Evolutionary conservation across 139 green algal genomes (phyloP).

Genomic region (Tetradesmus lagerheimii): DNA sequence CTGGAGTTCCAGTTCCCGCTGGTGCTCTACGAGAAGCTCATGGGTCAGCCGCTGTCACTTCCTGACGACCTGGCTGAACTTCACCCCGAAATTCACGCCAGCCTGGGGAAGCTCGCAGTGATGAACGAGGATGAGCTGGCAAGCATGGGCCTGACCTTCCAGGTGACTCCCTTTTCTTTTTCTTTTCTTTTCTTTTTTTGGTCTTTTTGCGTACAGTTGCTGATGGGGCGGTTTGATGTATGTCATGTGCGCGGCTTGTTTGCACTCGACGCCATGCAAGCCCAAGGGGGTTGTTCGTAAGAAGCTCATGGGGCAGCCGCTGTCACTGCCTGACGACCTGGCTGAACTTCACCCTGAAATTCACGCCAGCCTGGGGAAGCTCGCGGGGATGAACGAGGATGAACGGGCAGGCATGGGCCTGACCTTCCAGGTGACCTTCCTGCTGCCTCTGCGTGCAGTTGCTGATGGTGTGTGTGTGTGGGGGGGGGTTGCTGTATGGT

Average conservation of each 20-base stretch:
- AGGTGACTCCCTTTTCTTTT: no score
- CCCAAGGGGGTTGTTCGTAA: no score
- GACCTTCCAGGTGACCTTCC: no score
- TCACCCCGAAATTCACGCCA: slow-evolving; percentile 34
- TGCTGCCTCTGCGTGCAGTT: no score
- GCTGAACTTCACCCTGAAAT: slow-evolving; percentile 46
- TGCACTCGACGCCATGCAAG: no score
- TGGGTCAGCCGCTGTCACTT: slow-evolving; percentile 53
- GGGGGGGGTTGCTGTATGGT: no score
- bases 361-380: slow-evolving; percentile 53
- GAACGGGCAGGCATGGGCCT: slow-evolving; percentile 54
- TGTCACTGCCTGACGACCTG: slow-evolving; percentile 21
- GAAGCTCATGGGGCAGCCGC: slow-evolving; percentile 74
- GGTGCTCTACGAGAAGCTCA: slow-evolving; percentile 88
- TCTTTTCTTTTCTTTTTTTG: no score
- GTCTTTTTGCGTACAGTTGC: neutral
- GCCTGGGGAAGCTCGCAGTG: slow-evolving; percentile 61
- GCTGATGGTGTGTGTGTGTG: no score
- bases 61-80: slow-evolving; percentile 51
- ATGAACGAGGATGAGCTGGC: slow-evolving; percentile 51
- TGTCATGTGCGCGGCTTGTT: no score
- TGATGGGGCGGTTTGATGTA: neutral
- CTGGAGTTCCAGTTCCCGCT: slow-evolving; percentile 89
- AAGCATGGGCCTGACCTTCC: slow-evolving; percentile 62
- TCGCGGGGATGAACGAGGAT: slow-evolving; percentile 50